Evolutionary conservation across 2,329 filamentous ascomycete species (phyloP).

Genomic region (Phyllosticta capitalensis): DNA sequence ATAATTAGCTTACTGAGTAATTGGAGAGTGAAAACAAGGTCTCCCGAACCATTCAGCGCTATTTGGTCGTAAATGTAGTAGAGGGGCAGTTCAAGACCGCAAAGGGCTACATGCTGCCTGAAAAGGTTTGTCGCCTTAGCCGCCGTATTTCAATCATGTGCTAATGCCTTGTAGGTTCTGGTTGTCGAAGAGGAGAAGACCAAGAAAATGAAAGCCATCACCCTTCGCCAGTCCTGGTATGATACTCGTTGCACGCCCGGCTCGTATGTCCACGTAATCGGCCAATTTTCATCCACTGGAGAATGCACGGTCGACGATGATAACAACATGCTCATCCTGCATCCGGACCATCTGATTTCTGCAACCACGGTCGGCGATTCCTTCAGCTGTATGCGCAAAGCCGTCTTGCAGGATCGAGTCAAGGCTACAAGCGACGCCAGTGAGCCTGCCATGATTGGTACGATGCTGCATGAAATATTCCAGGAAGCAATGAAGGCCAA

Average conservation of each 20-base stretch:
- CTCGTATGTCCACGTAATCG: constrained; percentile 79
- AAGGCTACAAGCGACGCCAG: constrained; percentile 79
- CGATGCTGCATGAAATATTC: constrained; percentile 89
- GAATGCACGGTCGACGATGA: constrained; percentile 76
- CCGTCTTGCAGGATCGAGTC: constrained; percentile 88
- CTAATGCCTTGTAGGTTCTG: constrained; percentile 53
- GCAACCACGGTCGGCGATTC: constrained; percentile 95
- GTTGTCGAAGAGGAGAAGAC: constrained; percentile 71
- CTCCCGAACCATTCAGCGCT: constrained; percentile 72
- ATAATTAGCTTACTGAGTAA: constrained; percentile 48
- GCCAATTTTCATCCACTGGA: constrained; percentile 58
- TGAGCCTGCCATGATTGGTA: constrained; percentile 80
- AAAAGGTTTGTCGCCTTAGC: constrained; percentile 55
- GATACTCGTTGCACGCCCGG: constrained; percentile 67
- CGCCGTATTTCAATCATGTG: constrained; percentile 1
- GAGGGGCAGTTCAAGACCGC: constrained; percentile 59
- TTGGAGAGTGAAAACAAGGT: constrained; percentile 48
- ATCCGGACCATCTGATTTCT: constrained; percentile 91
- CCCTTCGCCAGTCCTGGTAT: constrained; percentile 77
- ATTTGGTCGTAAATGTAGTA: constrained; percentile 66
- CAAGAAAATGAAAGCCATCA: constrained; percentile 56
- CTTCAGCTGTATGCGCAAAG: constrained; percentile 80
- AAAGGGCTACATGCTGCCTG: constrained; percentile 48
- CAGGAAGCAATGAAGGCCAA: constrained; percentile 82
- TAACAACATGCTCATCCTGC: constrained; percentile 76